phyloP scores from a whole-genome alignment of 345 rosid genomes.

The Brassica rapa region DNA sequence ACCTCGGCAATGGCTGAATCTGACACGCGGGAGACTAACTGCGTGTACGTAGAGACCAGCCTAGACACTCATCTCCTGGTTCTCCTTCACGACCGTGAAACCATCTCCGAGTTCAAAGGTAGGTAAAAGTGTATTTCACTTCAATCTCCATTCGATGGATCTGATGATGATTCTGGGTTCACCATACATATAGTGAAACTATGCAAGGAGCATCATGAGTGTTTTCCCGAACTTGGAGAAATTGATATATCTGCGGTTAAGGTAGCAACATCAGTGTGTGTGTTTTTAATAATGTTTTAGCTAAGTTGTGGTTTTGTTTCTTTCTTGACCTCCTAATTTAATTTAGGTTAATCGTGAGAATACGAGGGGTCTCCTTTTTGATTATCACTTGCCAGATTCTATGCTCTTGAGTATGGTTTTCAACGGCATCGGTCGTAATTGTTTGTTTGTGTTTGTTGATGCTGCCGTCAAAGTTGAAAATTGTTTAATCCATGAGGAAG shows the following conservation, averaged over 20 bases:
- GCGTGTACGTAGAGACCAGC: constrained; percentile 59
- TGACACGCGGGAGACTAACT: background rate
- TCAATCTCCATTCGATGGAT: background rate
- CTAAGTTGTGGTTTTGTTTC: background rate
- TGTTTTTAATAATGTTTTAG: background rate
- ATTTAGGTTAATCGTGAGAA: constrained; percentile 44
- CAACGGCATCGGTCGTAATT: constrained; percentile 29
- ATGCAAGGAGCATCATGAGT: background rate
- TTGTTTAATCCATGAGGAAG: constrained; percentile 10
- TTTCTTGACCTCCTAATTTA: background rate
- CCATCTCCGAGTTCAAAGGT: constrained; percentile 55
- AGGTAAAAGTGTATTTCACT: constrained; percentile 2
- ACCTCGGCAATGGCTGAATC: background rate
- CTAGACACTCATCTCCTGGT: constrained; percentile 60
- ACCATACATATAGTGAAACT: background rate
- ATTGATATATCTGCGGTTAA: background rate
- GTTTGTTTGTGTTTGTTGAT: constrained; percentile 60
- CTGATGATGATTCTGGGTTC: background rate
- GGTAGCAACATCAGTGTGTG: background rate
- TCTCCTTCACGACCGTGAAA: constrained; percentile 50
- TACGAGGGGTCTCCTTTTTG: background rate
- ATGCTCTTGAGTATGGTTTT: constrained; percentile 52
- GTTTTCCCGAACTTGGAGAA: constrained; percentile 5
- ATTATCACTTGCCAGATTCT: constrained; percentile 54
- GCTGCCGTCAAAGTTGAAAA: constrained; percentile 26